phyloP scores from a whole-genome alignment of 164 flowering plant genomes.

The Magnolia kwangsiensis region DNA sequence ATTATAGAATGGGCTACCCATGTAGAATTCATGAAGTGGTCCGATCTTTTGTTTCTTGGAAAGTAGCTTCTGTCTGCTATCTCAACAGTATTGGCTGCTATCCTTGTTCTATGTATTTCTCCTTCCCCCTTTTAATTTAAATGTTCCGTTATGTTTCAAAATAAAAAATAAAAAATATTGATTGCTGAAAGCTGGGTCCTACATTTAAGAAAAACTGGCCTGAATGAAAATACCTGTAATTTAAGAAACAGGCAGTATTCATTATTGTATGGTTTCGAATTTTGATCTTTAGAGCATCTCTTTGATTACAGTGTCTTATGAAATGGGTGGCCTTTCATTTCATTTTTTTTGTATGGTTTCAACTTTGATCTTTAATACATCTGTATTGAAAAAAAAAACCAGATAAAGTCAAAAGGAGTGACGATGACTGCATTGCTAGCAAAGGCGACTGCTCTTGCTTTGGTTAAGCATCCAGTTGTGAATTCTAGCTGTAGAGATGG shows the following conservation, averaged over 20 bases:
- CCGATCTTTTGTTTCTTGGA: too few relatives aligned
- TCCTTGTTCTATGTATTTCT: too few relatives aligned
- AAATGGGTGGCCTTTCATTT: neutral
- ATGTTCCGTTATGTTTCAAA: too few relatives aligned
- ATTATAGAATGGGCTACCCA: too few relatives aligned
- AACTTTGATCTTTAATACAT: neutral
- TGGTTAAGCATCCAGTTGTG: conserved; percentile 85
- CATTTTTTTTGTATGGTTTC: conserved; percentile 1
- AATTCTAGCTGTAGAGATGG: conserved; percentile 96
- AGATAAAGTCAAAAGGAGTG: conserved; percentile 95
- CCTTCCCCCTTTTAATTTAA: too few relatives aligned
- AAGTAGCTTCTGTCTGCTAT: too few relatives aligned
- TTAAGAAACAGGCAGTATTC: neutral
- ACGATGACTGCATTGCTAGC: conserved; percentile 98
- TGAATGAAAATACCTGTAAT: neutral
- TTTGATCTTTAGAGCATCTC: neutral
- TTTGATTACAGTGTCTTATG: neutral
- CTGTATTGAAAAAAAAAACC: conserved; percentile 2
- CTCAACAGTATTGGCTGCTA: too few relatives aligned
- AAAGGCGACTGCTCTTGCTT: conserved; percentile 95
- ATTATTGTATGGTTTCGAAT: neutral
- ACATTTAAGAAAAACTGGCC: neutral
- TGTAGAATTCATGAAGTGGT: too few relatives aligned
- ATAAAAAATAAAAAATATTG: too few relatives aligned
- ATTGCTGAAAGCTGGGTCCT: neutral